Percentiles rank a stretch among this genome's conserved stretches.
Conservation (phyloP, 1,284 basidiomycete species). For the Cystobasidium pallidum region DNA sequence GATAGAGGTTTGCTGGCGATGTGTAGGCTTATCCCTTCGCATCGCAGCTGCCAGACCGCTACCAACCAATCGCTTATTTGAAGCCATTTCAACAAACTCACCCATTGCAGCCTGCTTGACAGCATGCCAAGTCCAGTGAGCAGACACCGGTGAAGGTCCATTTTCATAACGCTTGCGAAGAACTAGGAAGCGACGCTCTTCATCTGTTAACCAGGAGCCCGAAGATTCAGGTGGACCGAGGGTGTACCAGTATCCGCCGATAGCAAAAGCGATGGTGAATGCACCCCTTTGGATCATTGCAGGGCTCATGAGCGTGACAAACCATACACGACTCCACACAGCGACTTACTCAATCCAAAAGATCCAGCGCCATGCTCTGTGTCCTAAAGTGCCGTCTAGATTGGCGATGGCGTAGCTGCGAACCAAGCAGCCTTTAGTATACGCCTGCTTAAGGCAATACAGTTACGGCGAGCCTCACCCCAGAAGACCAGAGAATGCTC, state of each 20-base stretch:
- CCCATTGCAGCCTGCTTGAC: conserved; percentile 23
- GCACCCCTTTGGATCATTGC: background rate
- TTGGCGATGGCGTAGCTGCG: conserved; percentile 4
- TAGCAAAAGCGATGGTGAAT: conserved; percentile 25
- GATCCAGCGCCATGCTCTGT: conserved; percentile 27
- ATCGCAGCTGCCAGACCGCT: too few species aligned
- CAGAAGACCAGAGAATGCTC: conserved; percentile 7
- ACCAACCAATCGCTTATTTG: too few species aligned
- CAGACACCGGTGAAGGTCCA: conserved; percentile 2
- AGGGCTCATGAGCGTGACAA: background rate
- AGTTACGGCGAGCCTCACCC: background rate
- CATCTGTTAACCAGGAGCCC: conserved; percentile 12
- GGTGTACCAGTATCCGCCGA: conserved; percentile 20
- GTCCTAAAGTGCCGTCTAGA: conserved; percentile 9
- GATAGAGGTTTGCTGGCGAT: too few species aligned
- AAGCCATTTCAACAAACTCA: background rate
- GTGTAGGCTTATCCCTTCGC: too few species aligned
- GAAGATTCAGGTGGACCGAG: conserved; percentile 7
- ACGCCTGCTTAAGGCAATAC: background rate
- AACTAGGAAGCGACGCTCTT: conserved; percentile 15
- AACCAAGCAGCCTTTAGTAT: background rate
- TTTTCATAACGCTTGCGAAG: background rate
- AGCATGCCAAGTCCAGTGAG: conserved; percentile 2
- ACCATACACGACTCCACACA: background rate
- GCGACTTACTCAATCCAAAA: conserved; percentile 10